phyloP scores from a whole-genome alignment of 768 basidiomycete genomes.

The Auricularia heimuer region DNA sequence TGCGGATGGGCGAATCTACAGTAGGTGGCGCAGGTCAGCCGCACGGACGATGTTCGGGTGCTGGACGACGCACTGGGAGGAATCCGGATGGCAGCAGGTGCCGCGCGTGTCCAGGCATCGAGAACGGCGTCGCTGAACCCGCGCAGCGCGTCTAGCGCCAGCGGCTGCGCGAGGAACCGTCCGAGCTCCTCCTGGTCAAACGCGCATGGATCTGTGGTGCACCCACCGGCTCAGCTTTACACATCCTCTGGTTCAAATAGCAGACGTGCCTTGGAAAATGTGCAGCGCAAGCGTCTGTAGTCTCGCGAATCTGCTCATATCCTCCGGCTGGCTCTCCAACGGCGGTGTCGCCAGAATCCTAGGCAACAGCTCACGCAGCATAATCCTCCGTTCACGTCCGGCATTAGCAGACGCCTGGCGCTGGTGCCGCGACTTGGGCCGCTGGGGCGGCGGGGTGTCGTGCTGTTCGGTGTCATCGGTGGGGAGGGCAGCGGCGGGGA shows the following conservation, averaged over 20 bases:
- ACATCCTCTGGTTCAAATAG: not conserved
- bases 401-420: not conserved
- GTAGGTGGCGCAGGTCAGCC: not conserved
- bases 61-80: not conserved
- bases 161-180: not conserved
- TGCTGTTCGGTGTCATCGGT: constrained; percentile 1
- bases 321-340: not conserved
- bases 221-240: not conserved
- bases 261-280: not conserved
- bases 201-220: not conserved
- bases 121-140: not conserved
- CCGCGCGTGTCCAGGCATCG: not conserved
- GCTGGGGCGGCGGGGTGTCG: not conserved
- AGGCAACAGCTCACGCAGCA: not conserved
- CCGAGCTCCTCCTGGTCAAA: constrained; percentile 1
- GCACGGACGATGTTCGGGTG: not conserved
- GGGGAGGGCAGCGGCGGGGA: not conserved
- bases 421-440: not conserved
- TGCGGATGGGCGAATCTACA: not conserved
- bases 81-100: not conserved
- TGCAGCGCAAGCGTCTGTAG: not conserved
- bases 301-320: not conserved
- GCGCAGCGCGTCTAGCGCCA: not conserved
- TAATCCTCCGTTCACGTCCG: not conserved
- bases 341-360: not conserved